Evolutionary conservation across 768 basidiomycete genomes (phyloP), one percentile per base, ranked within the genome.

Genomic region (Thelephora aurantiotincta): DNA sequence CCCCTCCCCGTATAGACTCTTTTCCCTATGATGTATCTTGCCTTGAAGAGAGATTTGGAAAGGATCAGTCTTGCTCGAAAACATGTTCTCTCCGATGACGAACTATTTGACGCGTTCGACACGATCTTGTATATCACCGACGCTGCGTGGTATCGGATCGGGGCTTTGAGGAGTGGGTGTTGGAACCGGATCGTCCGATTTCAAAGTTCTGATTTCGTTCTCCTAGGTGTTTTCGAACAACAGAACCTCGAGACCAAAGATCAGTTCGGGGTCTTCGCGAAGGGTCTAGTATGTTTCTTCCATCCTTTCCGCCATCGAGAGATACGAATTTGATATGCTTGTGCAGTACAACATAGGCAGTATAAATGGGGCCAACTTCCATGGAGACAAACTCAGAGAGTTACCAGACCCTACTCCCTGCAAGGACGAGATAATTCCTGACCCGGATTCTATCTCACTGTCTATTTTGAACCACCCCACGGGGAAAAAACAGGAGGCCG

Each of bases 21-120:
- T 7, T 55, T 66, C 2, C 65, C 66, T 0, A 51, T 68, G n/a
- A 47, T 68, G 1, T 63, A 62, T 46, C 57, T 69, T 0, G 53
- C 67, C 0, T 50, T 66, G 19, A 54, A 58, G 37, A 57, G 63
- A 26, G 63, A 68, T 53, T 53, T 65, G 23, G 55, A 62, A 35
- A 60, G 65, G 20, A 53, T 69, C 33, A 55, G 57, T 18, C 47
- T 63, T 5, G 58, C 57, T 5, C 51, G 53, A 19, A 60, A 35
- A 11, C 52, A 53, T 2, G 47, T 63, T 2, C 35, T 66, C 0
- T 53, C 64, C n/a, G 51, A 54, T 6, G 54, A 59, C 44, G 61
- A 65, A 30, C 45, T 65, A 2, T 51, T 36, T 48, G 62, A 61
- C 18, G 45, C 57, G 5, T 47, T 43, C 1, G 52, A 56, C 30